phyloP scores from a whole-genome alignment of 306 rosid species.

The Dryas alaskensis region DNA sequence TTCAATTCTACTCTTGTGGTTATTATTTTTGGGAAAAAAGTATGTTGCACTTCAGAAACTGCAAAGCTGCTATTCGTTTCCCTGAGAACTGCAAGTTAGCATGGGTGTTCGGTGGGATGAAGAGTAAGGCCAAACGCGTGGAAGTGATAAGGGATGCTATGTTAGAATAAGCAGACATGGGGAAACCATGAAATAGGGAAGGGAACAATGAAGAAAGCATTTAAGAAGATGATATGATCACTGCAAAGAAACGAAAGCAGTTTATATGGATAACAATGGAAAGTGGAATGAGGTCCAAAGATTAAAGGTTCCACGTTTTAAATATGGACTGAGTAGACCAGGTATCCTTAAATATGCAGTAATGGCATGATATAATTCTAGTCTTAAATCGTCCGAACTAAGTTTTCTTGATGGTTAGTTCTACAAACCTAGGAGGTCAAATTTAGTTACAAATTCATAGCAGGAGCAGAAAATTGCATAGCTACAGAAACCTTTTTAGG shows the following conservation, averaged over 20 bases:
- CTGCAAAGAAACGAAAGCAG: not conserved
- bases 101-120: not conserved
- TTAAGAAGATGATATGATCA: not conserved
- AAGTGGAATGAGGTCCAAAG: not conserved
- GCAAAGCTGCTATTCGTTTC: not conserved
- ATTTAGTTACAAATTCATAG: not conserved
- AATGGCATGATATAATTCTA: not conserved
- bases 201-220: not conserved
- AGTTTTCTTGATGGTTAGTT: not conserved
- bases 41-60: not conserved
- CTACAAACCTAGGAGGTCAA: not conserved
- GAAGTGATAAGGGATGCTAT: not conserved
- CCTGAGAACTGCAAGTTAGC: not conserved
- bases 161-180: not conserved
- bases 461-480: no score
- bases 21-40: not conserved
- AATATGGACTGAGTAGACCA: not conserved
- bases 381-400: not conserved
- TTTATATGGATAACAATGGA: not conserved
- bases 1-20: conserved; percentile 7
- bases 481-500: not conserved
- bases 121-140: not conserved
- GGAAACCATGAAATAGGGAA: conserved; percentile 2
- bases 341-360: not conserved
- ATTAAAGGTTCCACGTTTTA: not conserved